These are phyloP conservation scores for Pichia insulana DNA, from an alignment of 805 yeast genomes.

Conservation along the genomic window DNA sequence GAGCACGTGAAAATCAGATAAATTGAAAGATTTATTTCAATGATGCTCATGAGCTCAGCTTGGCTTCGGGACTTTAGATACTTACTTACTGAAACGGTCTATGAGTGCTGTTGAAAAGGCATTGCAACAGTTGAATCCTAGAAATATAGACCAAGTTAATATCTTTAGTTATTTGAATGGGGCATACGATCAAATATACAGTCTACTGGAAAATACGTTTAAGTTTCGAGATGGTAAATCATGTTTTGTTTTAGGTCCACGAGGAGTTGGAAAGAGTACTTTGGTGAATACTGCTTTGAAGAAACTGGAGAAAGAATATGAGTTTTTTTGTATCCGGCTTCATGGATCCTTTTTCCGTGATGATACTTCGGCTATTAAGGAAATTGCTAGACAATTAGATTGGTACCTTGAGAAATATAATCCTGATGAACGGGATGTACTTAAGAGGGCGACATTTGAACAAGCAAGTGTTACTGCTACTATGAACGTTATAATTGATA, in stretches of 20 bases:
- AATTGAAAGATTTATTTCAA: no score
- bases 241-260: conserved; percentile 68
- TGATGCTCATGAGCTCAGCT: no score
- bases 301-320: conserved; percentile 37
- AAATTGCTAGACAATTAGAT: conserved; percentile 80
- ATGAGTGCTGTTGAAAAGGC: not conserved
- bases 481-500: conserved; percentile 46
- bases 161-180: conserved; percentile 26
- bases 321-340: conserved; percentile 54
- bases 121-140: conserved; percentile 13
- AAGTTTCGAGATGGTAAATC: conserved; percentile 73
- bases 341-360: conserved; percentile 67
- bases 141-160: conserved; percentile 13
- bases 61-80: no score
- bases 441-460: conserved; percentile 28
- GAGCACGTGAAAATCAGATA: no score
- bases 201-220: conserved; percentile 56
- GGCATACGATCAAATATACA: conserved; percentile 43
- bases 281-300: conserved; percentile 50
- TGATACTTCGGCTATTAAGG: conserved; percentile 73
- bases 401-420: conserved; percentile 17
- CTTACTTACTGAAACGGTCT: no score
- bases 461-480: conserved; percentile 51
- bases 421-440: conserved; percentile 11
- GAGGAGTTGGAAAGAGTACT: conserved; percentile 67